Percentiles rank a stretch among this genome's conserved stretches.
Evolutionary conservation across 176 grass and related monocot genomes (phyloP).

Genomic region (Triticum urartu): DNA sequence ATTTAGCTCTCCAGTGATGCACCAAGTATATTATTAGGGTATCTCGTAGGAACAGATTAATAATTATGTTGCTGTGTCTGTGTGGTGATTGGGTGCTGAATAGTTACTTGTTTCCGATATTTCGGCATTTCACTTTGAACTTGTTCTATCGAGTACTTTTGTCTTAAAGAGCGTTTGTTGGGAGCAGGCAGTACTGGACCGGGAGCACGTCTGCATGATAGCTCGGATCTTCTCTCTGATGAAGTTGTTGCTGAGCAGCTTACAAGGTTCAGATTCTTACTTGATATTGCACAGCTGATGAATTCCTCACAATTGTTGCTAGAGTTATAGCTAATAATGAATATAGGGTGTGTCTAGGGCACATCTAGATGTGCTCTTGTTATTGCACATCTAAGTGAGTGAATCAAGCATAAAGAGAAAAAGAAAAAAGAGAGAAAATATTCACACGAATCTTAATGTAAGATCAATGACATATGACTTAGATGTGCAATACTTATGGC

Average conservation of each 20-base stretch:
- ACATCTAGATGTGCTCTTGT: too few relatives aligned
- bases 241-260: slow-evolving; percentile 95
- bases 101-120: neutral
- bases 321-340: neutral
- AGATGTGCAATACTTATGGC: too few relatives aligned
- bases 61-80: neutral
- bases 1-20: neutral
- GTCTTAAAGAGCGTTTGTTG: neutral
- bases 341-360: too few relatives aligned
- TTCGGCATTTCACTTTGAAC: neutral
- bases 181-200: slow-evolving; percentile 22
- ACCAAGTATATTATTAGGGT: neutral
- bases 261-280: slow-evolving; percentile 54
- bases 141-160: neutral
- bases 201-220: neutral
- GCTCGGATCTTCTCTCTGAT: slow-evolving; percentile 68
- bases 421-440: too few relatives aligned
- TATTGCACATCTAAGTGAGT: too few relatives aligned
- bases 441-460: too few relatives aligned
- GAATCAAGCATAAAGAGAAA: too few relatives aligned
- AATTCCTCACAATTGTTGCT: neutral
- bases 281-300: neutral
- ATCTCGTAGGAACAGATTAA: neutral
- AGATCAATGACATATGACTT: too few relatives aligned
- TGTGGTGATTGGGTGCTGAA: neutral